Base-by-base conservation (phyloP, 768 basidiomycete genomes). In the Boletus tomentosulus region DNA sequence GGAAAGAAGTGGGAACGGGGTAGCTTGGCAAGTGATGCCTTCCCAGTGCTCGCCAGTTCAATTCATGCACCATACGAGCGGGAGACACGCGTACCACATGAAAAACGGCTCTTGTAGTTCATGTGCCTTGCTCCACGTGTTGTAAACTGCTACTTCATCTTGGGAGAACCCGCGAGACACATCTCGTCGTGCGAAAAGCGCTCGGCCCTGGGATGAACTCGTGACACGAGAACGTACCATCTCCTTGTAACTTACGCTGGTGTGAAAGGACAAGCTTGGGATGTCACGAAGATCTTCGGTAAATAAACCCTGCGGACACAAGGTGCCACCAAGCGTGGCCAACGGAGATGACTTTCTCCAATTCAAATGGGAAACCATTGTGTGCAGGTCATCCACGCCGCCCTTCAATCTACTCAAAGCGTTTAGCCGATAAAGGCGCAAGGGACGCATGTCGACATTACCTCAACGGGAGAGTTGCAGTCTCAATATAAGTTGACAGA, bases 1-100 rank as follows among this genome's bases (percentile, higher is more conserved):
- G 84, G 63, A 82, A 86, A 7, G 85, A 85, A 30, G 76, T 76
- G 7, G 84, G 80, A 16, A 85, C 65, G 8, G 85, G 83, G 61
- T 80, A 87, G n/a, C 77, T 66, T 8, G 74, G 67, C 4, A 75
- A 68, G 64, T 78, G 79, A 27, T 74, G 68, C 53, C 81, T 86
- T 58, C 35, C 62, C 37, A 51, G 41, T 56, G 37, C 1, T 35
- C 30, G 46, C 28, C 15, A 16, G 44, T 59, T 57, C 31, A 57
- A 49, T 12, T 39, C 43, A 45, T 52, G 33, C 51, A 45, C 30
- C 27, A 42, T 41, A 28, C 25, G 30, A 15, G 45, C 19, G 46
- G 15, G 53, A 15, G 39, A 48, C 51, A 49, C 35, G 52, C 69
- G 42, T 61, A 82, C 82, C 73, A 74, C 48, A 66, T 59, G 37